Evolutionary conservation across 805 yeast species (phyloP).

Genomic region (Yamadazyma kitorensis): DNA sequence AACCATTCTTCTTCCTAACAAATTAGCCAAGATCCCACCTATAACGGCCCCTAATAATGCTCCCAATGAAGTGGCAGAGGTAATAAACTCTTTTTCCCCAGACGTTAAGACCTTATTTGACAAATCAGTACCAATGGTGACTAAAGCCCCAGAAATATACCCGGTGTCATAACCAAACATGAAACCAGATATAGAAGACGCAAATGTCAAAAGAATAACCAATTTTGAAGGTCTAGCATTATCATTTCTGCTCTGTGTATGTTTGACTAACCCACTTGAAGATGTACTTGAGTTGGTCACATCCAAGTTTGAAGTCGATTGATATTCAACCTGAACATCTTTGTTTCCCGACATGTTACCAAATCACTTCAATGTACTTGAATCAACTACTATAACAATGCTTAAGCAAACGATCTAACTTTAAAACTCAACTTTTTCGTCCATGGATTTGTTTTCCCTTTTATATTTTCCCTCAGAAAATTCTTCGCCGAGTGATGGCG

Average conservation of each 20-base stretch:
- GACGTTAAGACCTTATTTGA: conserved; percentile 54
- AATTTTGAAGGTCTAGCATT: conserved; percentile 50
- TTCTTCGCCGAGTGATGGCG: no score
- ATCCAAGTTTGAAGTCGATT: no score
- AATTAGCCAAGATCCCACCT: conserved; percentile 83
- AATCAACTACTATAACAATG: no score
- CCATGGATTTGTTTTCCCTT: no score
- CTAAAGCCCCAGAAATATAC: conserved; percentile 90
- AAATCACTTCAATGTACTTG: no score
- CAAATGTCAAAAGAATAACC: conserved; percentile 66
- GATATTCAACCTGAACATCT: no score
- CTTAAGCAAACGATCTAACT: no score
- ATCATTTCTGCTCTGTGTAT: no score
- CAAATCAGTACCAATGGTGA: conserved; percentile 77
- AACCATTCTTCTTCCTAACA: conserved; percentile 80
- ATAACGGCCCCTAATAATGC: conserved; percentile 76
- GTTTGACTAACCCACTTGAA: conserved; percentile 4
- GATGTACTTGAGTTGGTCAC: conserved; percentile 5
- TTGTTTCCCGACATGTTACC: no score
- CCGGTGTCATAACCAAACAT: conserved; percentile 99
- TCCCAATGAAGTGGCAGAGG: conserved; percentile 93
- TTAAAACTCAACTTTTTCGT: no score
- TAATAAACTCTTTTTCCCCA: conserved; percentile 85
- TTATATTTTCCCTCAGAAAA: no score
- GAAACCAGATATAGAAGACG: conserved; percentile 89